Conservation (phyloP, 352 stramenopile species). For the Phytopythium mirpurense region DNA sequence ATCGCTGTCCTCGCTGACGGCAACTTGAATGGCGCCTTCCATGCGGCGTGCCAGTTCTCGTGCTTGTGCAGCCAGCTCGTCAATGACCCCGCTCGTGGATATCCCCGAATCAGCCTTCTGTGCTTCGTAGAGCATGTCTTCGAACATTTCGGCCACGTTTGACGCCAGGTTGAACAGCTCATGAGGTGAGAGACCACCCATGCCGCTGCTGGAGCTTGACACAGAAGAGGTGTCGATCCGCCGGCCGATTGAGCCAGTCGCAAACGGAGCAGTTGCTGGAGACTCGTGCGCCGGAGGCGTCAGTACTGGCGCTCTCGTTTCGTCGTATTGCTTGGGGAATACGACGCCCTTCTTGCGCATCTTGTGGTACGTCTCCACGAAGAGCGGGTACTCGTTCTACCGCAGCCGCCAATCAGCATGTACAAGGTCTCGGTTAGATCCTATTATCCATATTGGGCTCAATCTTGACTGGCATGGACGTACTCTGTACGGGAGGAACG, state of each 20-base stretch:
- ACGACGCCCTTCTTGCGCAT: conserved; percentile 73
- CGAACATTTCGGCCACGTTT: conserved; percentile 77
- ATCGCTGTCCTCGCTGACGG: conserved; percentile 44
- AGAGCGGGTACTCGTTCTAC: conserved; percentile 66
- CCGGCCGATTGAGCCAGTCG: conserved; percentile 1
- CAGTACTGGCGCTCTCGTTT: conserved; percentile 54
- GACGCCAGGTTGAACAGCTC: conserved; percentile 61
- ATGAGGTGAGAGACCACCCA: conserved; percentile 45
- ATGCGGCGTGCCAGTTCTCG: conserved; percentile 57
- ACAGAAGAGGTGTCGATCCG: conserved; percentile 38
- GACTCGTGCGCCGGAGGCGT: conserved; percentile 19
- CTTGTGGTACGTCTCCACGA: conserved; percentile 83
- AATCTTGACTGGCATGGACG: background rate
- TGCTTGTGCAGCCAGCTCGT: conserved; percentile 60
- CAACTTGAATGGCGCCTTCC: conserved; percentile 55
- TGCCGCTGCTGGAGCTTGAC: conserved; percentile 34
- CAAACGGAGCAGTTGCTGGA: conserved; percentile 9
- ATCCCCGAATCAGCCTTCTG: conserved; percentile 43
- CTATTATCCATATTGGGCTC: no score
- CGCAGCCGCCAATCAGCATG: background rate
- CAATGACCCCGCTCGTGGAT: conserved; percentile 46
- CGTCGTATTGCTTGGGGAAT: conserved; percentile 77
- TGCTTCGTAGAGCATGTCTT: conserved; percentile 74
- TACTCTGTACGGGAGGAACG: conserved; percentile 64
- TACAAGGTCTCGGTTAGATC: no score